Percentiles rank a stretch among this genome's conserved stretches.
Evolutionary conservation across 495 filamentous ascomycete genomes (phyloP).

Genomic region (Penicillium nucicola): DNA sequence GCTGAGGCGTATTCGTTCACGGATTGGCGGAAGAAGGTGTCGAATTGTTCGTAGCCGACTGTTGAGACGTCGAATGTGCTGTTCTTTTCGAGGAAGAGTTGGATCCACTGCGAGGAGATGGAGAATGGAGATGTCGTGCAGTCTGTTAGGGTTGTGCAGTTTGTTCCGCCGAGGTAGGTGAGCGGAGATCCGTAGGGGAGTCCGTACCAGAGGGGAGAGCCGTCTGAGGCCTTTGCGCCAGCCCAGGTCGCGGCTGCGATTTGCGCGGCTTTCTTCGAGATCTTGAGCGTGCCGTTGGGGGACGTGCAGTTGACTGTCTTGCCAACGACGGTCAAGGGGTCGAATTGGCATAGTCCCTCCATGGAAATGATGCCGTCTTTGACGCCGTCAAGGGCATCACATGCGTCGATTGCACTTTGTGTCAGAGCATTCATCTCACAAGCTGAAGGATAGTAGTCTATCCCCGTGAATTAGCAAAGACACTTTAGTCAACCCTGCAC

Average conservation of each 20-base stretch:
- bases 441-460: conserved; percentile 25
- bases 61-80: neutral
- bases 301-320: conserved; percentile 26
- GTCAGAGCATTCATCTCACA: conserved; percentile 44
- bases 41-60: neutral
- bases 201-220: conserved; percentile 12
- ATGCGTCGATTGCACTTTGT: conserved; percentile 34
- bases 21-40: neutral
- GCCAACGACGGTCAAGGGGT: conserved; percentile 47
- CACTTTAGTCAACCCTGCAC: neutral
- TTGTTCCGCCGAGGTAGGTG: neutral
- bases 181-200: neutral
- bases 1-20: conserved; percentile 11
- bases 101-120: neutral
- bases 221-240: conserved; percentile 11
- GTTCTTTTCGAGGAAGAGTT: neutral
- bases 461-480: neutral
- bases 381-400: conserved; percentile 55
- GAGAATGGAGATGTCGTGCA: neutral
- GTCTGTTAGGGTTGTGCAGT: neutral
- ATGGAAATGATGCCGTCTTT: conserved; percentile 56
- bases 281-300: conserved; percentile 27
- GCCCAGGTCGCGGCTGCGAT: conserved; percentile 18
- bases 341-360: conserved; percentile 49
- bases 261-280: conserved; percentile 25